Conservation (phyloP, 1,284 basidiomycete genomes). For the Cryptococcus sp. region DNA sequence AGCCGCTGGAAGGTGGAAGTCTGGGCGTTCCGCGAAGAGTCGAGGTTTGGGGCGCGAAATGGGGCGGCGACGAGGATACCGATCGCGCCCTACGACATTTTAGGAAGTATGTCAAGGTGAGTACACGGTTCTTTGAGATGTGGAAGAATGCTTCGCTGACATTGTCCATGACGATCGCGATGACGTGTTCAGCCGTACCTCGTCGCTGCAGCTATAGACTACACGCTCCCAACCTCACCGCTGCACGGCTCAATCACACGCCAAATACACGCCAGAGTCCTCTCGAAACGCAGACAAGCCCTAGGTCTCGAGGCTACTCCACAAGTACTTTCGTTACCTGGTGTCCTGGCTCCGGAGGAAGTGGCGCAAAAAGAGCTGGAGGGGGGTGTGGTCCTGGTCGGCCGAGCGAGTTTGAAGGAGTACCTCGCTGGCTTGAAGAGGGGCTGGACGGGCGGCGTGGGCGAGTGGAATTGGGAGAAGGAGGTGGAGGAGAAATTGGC, state of each 20-base stretch:
- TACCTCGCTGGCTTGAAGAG: conserved; percentile 81
- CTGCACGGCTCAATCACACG: conserved; percentile 76
- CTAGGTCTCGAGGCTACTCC: conserved; percentile 62
- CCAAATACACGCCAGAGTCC: conserved; percentile 58
- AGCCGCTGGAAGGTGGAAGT: conserved; percentile 61
- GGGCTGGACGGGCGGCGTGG: conserved; percentile 80
- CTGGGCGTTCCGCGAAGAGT: conserved; percentile 77
- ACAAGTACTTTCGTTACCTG: conserved; percentile 61
- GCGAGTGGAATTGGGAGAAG: conserved; percentile 74
- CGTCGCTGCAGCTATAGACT: conserved; percentile 92
- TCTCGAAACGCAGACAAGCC: conserved; percentile 58
- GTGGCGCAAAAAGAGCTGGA: conserved; percentile 67
- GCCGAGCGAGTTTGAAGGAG: conserved; percentile 90
- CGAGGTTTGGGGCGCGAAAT: conserved; percentile 81
- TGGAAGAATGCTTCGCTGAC: not conserved
- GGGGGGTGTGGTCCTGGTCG: conserved; percentile 84
- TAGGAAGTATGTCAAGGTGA: conserved; percentile 93
- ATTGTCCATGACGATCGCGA: not conserved
- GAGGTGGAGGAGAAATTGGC: conserved; percentile 68
- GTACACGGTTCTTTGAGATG: conserved; percentile 20
- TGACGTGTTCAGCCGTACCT: conserved; percentile 71
- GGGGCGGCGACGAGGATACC: conserved; percentile 93
- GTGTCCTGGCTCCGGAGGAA: conserved; percentile 62
- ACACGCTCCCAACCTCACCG: conserved; percentile 77
- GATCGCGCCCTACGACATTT: conserved; percentile 84